These are phyloP conservation scores for Sporobolomyces roseus DNA, from an alignment of 768 basidiomycete genomes.

Conservation along the genomic window DNA sequence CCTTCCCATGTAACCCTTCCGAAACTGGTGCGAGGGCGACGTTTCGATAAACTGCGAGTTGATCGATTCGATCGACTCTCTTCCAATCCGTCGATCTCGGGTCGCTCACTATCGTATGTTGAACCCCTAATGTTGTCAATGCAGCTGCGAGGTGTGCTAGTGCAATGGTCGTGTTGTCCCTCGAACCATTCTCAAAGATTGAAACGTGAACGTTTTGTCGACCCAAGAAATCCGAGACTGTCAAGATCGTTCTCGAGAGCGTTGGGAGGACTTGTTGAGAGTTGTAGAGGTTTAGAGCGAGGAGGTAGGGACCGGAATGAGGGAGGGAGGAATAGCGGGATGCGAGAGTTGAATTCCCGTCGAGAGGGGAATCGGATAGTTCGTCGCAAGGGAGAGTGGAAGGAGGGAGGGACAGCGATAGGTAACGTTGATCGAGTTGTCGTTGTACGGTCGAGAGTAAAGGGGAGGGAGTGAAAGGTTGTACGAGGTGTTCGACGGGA, in stretches of 20 bases:
- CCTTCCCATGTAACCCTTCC: neutral
- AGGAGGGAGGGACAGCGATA: neutral
- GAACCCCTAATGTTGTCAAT: slow-evolving; percentile 24
- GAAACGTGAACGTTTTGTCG: slow-evolving; percentile 41
- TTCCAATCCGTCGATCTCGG: slow-evolving; percentile 39
- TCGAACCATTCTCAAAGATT: slow-evolving; percentile 46
- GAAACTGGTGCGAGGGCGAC: slow-evolving; percentile 42
- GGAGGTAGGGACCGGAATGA: slow-evolving; percentile 20
- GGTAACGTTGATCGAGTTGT: slow-evolving; percentile 11
- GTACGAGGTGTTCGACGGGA: slow-evolving; percentile 6
- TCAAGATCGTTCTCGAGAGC: slow-evolving; percentile 37
- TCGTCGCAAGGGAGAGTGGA: neutral
- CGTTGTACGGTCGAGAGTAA: neutral
- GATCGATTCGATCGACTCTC: slow-evolving; percentile 44
- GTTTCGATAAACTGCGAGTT: slow-evolving; percentile 44
- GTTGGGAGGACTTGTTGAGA: slow-evolving; percentile 39
- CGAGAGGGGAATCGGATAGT: neutral
- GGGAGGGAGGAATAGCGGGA: slow-evolving; percentile 14
- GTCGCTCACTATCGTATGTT: slow-evolving; percentile 41
- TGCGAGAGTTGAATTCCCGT: neutral
- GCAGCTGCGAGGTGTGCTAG: slow-evolving; percentile 37
- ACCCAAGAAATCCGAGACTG: slow-evolving; percentile 40
- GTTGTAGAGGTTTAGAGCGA: slow-evolving; percentile 47
- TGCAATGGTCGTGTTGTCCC: slow-evolving; percentile 42
- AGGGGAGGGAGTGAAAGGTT: slow-evolving; percentile 15